Conservation (phyloP, 768 basidiomycete genomes). For the Termitomyces sp. region DNA sequence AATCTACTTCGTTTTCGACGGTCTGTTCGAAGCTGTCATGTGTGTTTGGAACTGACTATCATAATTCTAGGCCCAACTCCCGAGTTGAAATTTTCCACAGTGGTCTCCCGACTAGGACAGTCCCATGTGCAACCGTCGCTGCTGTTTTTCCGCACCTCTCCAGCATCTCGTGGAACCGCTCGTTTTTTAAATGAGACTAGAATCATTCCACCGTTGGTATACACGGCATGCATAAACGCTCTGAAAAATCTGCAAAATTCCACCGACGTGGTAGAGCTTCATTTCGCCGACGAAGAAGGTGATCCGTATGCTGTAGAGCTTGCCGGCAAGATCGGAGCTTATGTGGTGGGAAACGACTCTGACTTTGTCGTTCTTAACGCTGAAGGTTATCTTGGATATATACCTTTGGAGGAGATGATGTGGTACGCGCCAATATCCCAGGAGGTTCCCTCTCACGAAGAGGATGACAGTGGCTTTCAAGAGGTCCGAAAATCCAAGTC, state of each 20-base stretch:
- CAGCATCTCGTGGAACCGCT: conserved; percentile 53
- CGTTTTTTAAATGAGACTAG: conserved; percentile 71
- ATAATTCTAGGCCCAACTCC: conserved; percentile 57
- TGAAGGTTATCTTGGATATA: conserved; percentile 74
- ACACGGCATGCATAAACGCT: conserved; percentile 54
- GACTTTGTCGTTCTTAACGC: conserved; percentile 79
- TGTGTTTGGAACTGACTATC: conserved; percentile 11
- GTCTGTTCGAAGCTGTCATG: conserved; percentile 34
- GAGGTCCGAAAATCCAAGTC: conserved; percentile 50
- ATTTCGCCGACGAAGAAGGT: conserved; percentile 79
- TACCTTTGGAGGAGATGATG: conserved; percentile 71
- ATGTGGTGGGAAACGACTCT: conserved; percentile 76
- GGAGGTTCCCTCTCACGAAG: conserved; percentile 28
- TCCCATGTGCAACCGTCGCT: conserved; percentile 57
- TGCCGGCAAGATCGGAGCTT: conserved; percentile 68
- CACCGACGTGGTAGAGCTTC: conserved; percentile 42
- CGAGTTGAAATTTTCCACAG: conserved; percentile 67
- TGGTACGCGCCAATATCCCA: conserved; percentile 44
- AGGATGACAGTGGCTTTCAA: conserved; percentile 52
- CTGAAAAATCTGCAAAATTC: conserved; percentile 36
- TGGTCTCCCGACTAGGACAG: conserved; percentile 54
- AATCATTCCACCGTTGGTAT: conserved; percentile 68
- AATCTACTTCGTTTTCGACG: conserved; percentile 80
- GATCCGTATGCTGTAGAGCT: conserved; percentile 85
- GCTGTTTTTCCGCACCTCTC: conserved; percentile 80